A percentile compares a stretch with the other conserved stretches of the same genome.
These are phyloP conservation scores for Fusarium falciforme DNA, from an alignment of 2,329 filamentous ascomycete genomes.

Conservation along the genomic window DNA sequence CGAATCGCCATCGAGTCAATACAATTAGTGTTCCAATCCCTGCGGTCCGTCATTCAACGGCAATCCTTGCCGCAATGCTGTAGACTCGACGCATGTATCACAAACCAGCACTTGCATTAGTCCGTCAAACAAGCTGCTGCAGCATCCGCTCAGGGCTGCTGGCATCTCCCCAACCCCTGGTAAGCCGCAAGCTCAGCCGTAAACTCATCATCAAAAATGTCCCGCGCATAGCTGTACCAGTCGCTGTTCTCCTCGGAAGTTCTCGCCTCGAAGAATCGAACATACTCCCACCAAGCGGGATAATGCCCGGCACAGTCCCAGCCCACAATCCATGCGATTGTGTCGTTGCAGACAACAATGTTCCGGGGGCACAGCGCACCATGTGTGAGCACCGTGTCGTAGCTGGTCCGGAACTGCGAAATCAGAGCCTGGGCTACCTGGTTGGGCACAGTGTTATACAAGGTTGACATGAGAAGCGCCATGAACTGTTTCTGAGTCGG, in stretches of 20 bases:
- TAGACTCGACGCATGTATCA: background rate
- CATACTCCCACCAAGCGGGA: conserved; percentile 51
- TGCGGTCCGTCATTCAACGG: background rate
- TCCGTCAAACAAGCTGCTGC: background rate
- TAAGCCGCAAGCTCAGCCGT: conserved; percentile 45
- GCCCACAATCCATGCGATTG: conserved; percentile 42
- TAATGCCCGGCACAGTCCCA: conserved; percentile 50
- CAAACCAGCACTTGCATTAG: background rate
- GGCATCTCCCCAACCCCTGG: conserved; percentile 46
- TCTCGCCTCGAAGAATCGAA: conserved; percentile 49
- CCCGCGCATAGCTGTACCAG: conserved; percentile 47
- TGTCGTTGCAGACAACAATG: conserved; percentile 42
- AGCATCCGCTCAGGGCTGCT: conserved; percentile 30
- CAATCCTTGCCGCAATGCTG: background rate
- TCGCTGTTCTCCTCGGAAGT: conserved; percentile 43
- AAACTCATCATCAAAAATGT: conserved; percentile 43
- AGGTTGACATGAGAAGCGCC: conserved; percentile 42
- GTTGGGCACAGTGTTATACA: conserved; percentile 41
- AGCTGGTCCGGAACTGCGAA: conserved; percentile 28
- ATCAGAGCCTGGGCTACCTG: conserved; percentile 36
- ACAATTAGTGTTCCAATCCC: background rate
- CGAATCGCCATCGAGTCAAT: conserved; percentile 21
- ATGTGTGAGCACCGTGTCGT: conserved; percentile 39
- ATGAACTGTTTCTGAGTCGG: conserved; percentile 35
- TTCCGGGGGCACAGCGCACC: conserved; percentile 44